These are phyloP conservation scores for Smallanthus sonchifolius DNA, from an alignment of 129 eudicot species.

Conservation along the genomic window DNA sequence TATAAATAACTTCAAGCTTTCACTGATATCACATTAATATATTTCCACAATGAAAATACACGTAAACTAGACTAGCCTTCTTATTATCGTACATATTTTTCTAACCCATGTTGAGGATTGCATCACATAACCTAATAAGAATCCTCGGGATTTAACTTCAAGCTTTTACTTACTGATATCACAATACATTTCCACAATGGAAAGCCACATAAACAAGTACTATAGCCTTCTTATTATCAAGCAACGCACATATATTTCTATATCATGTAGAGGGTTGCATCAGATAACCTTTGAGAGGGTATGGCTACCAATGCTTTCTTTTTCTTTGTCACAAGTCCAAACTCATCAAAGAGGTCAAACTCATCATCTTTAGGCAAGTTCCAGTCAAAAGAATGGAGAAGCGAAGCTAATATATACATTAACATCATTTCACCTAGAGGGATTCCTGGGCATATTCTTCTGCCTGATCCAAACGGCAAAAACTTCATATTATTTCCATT, in stretches of 20 bases:
- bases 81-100: no score
- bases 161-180: background rate
- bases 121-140: no score
- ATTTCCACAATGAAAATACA: background rate
- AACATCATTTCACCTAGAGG: background rate
- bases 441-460: conserved; percentile 3
- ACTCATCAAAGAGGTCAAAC: background rate
- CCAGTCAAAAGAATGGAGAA: conserved; percentile 1
- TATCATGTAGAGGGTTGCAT: background rate
- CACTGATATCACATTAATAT: background rate
- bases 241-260: background rate
- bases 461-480: background rate
- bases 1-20: no score
- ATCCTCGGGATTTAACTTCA: no score
- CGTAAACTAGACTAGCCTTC: background rate
- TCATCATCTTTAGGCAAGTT: background rate
- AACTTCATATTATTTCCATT: background rate
- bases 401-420: background rate
- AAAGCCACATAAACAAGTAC: background rate
- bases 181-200: background rate
- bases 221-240: no score
- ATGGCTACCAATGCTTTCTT: background rate
- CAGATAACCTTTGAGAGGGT: background rate
- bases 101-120: no score
- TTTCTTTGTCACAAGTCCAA: background rate